Evolutionary conservation across 768 basidiomycete genomes (phyloP).

Genomic region (Multifurca ochricompacta): DNA sequence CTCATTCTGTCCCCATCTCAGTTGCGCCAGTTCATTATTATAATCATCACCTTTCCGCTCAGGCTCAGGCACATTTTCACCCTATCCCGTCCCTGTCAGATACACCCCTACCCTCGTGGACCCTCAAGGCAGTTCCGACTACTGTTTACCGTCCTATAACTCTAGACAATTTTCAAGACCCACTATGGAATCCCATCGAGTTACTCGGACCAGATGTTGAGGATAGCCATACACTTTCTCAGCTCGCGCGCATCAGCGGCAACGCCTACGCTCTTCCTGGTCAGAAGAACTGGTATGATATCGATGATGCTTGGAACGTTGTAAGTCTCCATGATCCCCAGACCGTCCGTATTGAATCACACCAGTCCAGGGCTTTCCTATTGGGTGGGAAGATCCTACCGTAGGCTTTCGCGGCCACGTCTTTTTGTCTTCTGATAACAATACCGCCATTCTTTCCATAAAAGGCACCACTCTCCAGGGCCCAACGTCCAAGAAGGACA

Average conservation of each 20-base stretch:
- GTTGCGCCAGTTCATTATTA: conserved; percentile 4
- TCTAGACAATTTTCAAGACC: conserved; percentile 36
- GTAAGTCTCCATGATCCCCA: conserved; percentile 18
- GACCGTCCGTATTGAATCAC: not conserved
- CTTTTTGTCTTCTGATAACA: conserved; percentile 70
- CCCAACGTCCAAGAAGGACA: conserved; percentile 84
- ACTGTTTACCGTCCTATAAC: conserved; percentile 56
- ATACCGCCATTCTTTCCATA: conserved; percentile 79
- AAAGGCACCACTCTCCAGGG: conserved; percentile 86
- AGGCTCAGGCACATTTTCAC: not conserved
- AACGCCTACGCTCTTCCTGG: conserved; percentile 82
- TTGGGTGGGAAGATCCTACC: conserved; percentile 60
- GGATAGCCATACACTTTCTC: conserved; percentile 70
- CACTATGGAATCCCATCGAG: conserved; percentile 62
- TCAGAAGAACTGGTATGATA: conserved; percentile 70
- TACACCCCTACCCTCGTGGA: conserved; percentile 8
- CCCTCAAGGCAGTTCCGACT: conserved; percentile 44
- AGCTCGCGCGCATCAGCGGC: conserved; percentile 80
- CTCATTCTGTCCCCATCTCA: not conserved
- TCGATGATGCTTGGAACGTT: conserved; percentile 67
- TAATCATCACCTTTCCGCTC: not conserved
- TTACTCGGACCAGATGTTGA: conserved; percentile 70
- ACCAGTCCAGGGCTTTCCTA: conserved; percentile 52
- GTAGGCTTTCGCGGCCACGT: conserved; percentile 89
- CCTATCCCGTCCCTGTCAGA: not conserved